A percentile compares a stretch with the other conserved stretches of the same genome.
Conservation (phyloP, 1,284 basidiomycete genomes). For the Cryptococcus sp. region DNA sequence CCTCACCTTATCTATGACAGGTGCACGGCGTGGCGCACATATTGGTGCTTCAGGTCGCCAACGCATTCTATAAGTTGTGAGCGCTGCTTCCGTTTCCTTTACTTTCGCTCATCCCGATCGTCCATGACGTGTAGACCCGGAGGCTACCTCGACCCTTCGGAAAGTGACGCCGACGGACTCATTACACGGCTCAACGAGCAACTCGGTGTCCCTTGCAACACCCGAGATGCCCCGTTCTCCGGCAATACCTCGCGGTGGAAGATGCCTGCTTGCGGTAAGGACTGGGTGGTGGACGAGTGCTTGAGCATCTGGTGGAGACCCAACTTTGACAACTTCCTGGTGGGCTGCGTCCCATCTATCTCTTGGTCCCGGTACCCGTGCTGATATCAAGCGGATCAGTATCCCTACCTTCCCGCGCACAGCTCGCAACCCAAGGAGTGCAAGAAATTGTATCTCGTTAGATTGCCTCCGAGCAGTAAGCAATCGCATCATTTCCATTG, state of each 20-base stretch:
- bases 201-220: slow-evolving; percentile 59
- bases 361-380: neutral
- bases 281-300: slow-evolving; percentile 94
- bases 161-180: slow-evolving; percentile 87
- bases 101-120: neutral
- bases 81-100: slow-evolving; percentile 34
- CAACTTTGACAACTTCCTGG: slow-evolving; percentile 98
- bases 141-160: slow-evolving; percentile 95
- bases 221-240: neutral
- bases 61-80: slow-evolving; percentile 97
- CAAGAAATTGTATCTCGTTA: slow-evolving; percentile 93
- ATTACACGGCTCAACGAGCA: slow-evolving; percentile 84
- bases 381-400: slow-evolving; percentile 59
- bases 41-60: slow-evolving; percentile 96
- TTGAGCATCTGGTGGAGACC: slow-evolving; percentile 97
- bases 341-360: slow-evolving; percentile 54
- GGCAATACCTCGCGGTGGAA: neutral
- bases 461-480: slow-evolving; percentile 90
- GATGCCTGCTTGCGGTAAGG: slow-evolving; percentile 61
- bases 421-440: slow-evolving; percentile 97
- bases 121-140: slow-evolving; percentile 68
- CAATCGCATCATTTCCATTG: slow-evolving; percentile 22
- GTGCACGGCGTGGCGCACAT: slow-evolving; percentile 93
- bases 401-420: slow-evolving; percentile 95
- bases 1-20: slow-evolving; percentile 20